Percentiles rank a stretch among this genome's conserved stretches.
phyloP scores from a whole-genome alignment of 768 basidiomycete genomes.

The Rickenella mellea region DNA sequence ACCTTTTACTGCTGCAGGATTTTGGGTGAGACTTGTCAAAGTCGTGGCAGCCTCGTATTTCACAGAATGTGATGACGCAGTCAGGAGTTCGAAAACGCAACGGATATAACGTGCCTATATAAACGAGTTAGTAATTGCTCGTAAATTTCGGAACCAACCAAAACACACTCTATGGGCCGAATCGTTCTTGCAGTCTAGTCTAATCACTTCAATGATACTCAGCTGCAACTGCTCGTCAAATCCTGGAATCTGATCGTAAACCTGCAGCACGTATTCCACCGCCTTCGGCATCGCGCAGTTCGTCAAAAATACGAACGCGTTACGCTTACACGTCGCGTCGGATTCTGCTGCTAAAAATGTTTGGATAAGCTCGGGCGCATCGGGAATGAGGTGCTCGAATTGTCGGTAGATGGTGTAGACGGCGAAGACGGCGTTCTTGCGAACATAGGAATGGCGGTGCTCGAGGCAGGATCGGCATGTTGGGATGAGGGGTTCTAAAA shows the following conservation, averaged over 20 bases:
- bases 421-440: constrained; percentile 97
- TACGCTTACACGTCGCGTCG: constrained; percentile 93
- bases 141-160: background rate
- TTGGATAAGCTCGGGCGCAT: constrained; percentile 91
- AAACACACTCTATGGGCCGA: constrained; percentile 67
- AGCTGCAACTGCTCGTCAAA: constrained; percentile 94
- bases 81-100: constrained; percentile 85
- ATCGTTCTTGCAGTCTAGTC: constrained; percentile 81
- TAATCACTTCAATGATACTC: constrained; percentile 88
- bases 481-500: constrained; percentile 92
- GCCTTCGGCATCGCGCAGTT: constrained; percentile 82
- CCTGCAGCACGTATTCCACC: constrained; percentile 80
- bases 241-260: constrained; percentile 72
- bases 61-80: constrained; percentile 83
- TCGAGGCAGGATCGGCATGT: constrained; percentile 90
- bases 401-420: constrained; percentile 90
- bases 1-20: constrained; percentile 95
- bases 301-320: constrained; percentile 93
- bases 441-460: constrained; percentile 94
- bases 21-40: constrained; percentile 88
- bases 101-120: constrained; percentile 88
- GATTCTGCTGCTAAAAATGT: constrained; percentile 95
- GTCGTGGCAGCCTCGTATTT: constrained; percentile 98
- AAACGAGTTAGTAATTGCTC: constrained; percentile 3
- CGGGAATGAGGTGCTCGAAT: constrained; percentile 91